Base-by-base conservation (phyloP, 2,329 filamentous ascomycete genomes). In the Aspergillus clavatus region DNA sequence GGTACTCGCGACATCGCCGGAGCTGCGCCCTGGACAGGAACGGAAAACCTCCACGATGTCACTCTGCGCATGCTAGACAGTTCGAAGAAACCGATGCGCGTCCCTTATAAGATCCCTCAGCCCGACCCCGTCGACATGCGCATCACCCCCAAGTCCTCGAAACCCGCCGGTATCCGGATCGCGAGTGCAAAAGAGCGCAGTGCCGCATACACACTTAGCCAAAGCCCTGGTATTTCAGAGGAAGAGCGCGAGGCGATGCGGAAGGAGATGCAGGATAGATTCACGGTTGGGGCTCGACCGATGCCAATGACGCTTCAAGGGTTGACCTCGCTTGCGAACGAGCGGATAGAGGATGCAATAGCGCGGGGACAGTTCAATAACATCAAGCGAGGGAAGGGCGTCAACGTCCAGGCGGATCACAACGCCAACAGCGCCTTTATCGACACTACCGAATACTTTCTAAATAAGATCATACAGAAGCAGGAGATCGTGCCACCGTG, bases 381-480 rank as follows among this genome's bases (percentile, higher is more conserved):
- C 56, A 85, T 98, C 10, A 83, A 82, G 6, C 78, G 90, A 2
- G 91, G 91, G 0, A 85, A 85, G 55, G 83, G 82, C 5, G 76
- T 91, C n/a, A 69, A 72, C 47, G 66, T 66, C 1, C 81, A 90
- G 64, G 73, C 85, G n/a, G 90, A 97, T 56, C 73, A 87, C 40
- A 83, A 87, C 53, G 86, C 87, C 1, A 85, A 84, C 56, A 94
- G 86, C 55, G 89, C 93, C 0, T 97, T 95, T 60, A 81, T 97
- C 46, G 89, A 97, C 61, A 97, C 91, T 0, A 97, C 93, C 0
- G 91, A 97, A 68, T 96, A 96, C 65, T 87, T 97, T 58, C 86
- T 97, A 85, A 97, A 98, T 70, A 93, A 94, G 70, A 96, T 97
- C 73, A 96, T 98, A 52, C 87, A 96, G 70, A 85, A 86, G 47